phyloP scores from a whole-genome alignment of 495 filamentous ascomycete species.

The Cryomyces antarcticus region DNA sequence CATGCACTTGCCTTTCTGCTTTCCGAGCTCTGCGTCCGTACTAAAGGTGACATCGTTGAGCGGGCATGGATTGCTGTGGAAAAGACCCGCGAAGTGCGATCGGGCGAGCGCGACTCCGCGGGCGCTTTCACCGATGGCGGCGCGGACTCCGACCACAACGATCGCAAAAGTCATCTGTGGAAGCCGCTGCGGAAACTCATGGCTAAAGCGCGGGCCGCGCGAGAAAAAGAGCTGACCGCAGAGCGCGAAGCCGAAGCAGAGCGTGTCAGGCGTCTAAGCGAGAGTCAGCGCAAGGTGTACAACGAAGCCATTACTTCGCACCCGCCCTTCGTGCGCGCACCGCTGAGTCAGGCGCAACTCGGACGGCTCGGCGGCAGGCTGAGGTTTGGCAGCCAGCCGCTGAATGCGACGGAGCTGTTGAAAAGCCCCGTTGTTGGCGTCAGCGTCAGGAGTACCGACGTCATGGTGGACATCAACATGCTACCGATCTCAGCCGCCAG shows the following conservation, averaged over 20 bases:
- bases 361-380: slow-evolving; percentile 3
- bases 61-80: slow-evolving; percentile 65
- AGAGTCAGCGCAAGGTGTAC: no score
- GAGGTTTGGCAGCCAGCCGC: slow-evolving; percentile 4
- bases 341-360: slow-evolving; percentile 7
- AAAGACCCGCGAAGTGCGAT: no score
- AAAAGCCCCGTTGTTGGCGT: slow-evolving; percentile 4
- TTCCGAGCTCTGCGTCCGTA: slow-evolving; percentile 56
- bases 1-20: slow-evolving; percentile 60
- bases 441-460: no score
- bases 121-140: slow-evolving; percentile 20
- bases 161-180: slow-evolving; percentile 48
- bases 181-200: slow-evolving; percentile 51
- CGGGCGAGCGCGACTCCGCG: no score
- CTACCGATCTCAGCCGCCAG: no score
- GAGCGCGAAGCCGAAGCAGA: slow-evolving; percentile 1
- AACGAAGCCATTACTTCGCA: not conserved
- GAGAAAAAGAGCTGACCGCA: slow-evolving; percentile 23
- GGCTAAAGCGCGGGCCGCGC: slow-evolving; percentile 38
- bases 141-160: slow-evolving; percentile 27
- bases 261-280: no score
- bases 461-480: no score
- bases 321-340: slow-evolving; percentile 2
- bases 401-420: slow-evolving; percentile 7
- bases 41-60: slow-evolving; percentile 46